Evolutionary conservation across 2,329 filamentous ascomycete species (phyloP).

Genomic region (Fusarium acutatum): DNA sequence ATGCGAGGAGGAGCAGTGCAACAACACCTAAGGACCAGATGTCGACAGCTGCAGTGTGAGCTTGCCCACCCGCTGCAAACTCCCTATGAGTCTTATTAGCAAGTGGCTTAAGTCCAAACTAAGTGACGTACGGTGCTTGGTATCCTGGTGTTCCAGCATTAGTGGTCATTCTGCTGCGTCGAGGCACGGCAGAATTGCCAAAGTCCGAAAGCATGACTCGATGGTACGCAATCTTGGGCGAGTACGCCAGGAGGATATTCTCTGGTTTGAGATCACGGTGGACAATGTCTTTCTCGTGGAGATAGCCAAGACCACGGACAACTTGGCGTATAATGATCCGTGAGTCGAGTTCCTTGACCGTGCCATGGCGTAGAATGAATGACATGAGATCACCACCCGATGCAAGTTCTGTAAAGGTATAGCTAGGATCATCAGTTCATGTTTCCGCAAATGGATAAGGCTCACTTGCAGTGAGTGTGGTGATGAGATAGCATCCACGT

Average conservation of each 20-base stretch:
- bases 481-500: conserved; percentile 61
- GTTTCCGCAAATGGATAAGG: not conserved
- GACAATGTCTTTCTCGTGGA: conserved; percentile 59
- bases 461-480: conserved; percentile 55
- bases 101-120: not conserved
- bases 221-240: conserved; percentile 52
- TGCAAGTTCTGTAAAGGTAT: conserved; percentile 66
- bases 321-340: conserved; percentile 59
- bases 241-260: conserved; percentile 60
- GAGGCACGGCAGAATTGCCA: conserved; percentile 56
- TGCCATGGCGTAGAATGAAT: conserved; percentile 50
- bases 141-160: conserved; percentile 57
- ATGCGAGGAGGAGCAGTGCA: conserved; percentile 48
- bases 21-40: conserved; percentile 64
- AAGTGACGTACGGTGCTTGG: conserved; percentile 56
- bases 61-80: conserved; percentile 34
- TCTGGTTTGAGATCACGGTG: conserved; percentile 65
- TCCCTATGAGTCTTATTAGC: conserved; percentile 49
- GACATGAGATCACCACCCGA: conserved; percentile 64
- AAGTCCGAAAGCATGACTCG: conserved; percentile 63
- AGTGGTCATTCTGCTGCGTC: conserved; percentile 53
- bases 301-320: conserved; percentile 55
- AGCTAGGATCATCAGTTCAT: conserved; percentile 46
- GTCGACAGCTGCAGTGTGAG: conserved; percentile 53
- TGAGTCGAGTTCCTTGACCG: conserved; percentile 52